These are phyloP conservation scores for Penicillium angulare DNA, from an alignment of 495 filamentous ascomycete species.

Conservation along the genomic window DNA sequence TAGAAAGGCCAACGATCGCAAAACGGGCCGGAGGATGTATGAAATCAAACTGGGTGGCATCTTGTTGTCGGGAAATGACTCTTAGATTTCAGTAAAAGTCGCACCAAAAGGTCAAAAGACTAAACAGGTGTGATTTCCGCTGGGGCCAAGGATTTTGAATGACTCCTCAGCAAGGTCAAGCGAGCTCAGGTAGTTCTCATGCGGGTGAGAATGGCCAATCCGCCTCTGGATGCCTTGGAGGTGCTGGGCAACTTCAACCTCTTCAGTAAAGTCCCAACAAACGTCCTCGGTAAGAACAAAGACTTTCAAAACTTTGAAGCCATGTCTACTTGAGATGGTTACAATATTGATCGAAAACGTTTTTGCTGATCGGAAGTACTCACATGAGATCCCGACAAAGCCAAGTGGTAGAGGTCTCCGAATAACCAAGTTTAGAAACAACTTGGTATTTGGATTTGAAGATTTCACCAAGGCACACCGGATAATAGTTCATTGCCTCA, in stretches of 20 bases:
- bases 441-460: slow-evolving; percentile 1
- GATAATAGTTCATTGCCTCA: background rate
- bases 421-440: slow-evolving; percentile 4
- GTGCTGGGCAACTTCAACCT: background rate
- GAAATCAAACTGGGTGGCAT: slow-evolving; percentile 30
- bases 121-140: slow-evolving; percentile 15
- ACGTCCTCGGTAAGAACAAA: background rate
- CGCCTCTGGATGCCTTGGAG: background rate
- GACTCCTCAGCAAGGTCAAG: background rate
- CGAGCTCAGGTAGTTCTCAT: too few relatives aligned
- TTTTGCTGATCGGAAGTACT: background rate
- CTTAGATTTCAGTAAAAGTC: slow-evolving; percentile 32
- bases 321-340: background rate
- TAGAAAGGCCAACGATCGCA: slow-evolving; percentile 32
- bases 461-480: background rate
- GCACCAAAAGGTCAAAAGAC: slow-evolving; percentile 40
- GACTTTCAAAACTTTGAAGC: background rate
- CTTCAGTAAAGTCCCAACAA: too few relatives aligned
- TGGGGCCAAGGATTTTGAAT: background rate
- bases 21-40: slow-evolving; percentile 28
- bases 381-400: slow-evolving; percentile 2
- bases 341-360: background rate
- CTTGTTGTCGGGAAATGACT: slow-evolving; percentile 26
- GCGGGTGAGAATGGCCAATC: too few relatives aligned
- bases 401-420: background rate